Evolutionary conservation across 176 grass and related monocot genomes (phyloP).

Genomic region (bread wheat (Triticum aestivum)): DNA sequence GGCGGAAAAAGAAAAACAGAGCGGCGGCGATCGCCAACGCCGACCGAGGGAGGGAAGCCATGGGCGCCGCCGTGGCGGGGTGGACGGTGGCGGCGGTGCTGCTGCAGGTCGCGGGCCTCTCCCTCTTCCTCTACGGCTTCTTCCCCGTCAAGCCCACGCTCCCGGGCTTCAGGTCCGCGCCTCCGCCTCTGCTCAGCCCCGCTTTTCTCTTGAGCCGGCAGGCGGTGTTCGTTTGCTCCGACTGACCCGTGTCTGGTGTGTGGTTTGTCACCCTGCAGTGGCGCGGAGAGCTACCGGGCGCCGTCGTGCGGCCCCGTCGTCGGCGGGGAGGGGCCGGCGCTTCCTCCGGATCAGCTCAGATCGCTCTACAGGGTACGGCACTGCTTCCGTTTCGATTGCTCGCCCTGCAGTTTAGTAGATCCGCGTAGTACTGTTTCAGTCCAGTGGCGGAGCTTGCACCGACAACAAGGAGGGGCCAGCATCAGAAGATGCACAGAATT

Average conservation of each 20-base stretch:
- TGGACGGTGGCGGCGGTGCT: slow-evolving; percentile 49
- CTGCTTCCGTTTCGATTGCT: neutral
- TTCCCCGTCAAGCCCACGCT: slow-evolving; percentile 93
- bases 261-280: slow-evolving; percentile 33
- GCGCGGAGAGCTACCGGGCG: slow-evolving; percentile 74
- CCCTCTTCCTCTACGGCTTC: slow-evolving; percentile 72
- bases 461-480: neutral
- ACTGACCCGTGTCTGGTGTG: neutral
- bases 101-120: slow-evolving; percentile 76
- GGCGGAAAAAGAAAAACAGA: neutral
- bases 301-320: slow-evolving; percentile 49
- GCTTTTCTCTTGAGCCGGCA: slow-evolving; percentile 15
- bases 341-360: slow-evolving; percentile 58
- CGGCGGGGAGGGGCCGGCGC: slow-evolving; percentile 15
- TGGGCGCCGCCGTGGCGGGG: slow-evolving; percentile 36
- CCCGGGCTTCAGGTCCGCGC: slow-evolving; percentile 65
- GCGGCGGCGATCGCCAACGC: slow-evolving; percentile 30
- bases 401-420: neutral
- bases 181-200: neutral
- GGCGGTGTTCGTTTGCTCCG: neutral
- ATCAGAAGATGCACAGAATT: neutral
- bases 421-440: neutral
- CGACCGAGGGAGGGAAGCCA: slow-evolving; percentile 11
- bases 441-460: neutral
- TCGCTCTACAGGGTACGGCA: slow-evolving; percentile 61